Evolutionary conservation across 805 yeast species (phyloP).

Genomic region (Starmera quercuum): DNA sequence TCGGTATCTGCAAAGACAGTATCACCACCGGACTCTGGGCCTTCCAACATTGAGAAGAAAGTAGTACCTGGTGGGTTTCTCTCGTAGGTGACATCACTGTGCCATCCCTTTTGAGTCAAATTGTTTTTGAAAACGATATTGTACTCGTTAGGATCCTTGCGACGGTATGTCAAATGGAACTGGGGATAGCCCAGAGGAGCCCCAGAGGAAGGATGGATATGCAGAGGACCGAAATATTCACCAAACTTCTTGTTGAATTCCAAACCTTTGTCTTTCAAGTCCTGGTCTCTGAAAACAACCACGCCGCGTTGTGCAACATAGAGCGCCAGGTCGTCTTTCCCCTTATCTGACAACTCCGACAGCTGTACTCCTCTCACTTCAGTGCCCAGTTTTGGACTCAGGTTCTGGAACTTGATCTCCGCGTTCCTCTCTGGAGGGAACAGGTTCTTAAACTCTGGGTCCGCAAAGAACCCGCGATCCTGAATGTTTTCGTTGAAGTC

Average conservation of each 20-base stretch:
- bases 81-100: slow-evolving; percentile 70
- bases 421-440: slow-evolving; percentile 28
- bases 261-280: slow-evolving; percentile 49
- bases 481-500: slow-evolving; percentile 38
- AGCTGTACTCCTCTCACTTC: slow-evolving; percentile 56
- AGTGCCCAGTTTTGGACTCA: slow-evolving; percentile 67
- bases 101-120: slow-evolving; percentile 38
- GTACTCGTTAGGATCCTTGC: slow-evolving; percentile 28
- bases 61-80: slow-evolving; percentile 69
- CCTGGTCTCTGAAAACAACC: slow-evolving; percentile 59
- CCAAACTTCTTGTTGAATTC: slow-evolving; percentile 44
- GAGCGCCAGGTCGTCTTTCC: slow-evolving; percentile 63
- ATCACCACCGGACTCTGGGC: slow-evolving; percentile 66
- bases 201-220: slow-evolving; percentile 70
- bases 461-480: slow-evolving; percentile 67
- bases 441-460: slow-evolving; percentile 44
- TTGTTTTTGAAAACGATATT: slow-evolving; percentile 19
- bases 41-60: slow-evolving; percentile 54
- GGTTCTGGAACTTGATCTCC: slow-evolving; percentile 24
- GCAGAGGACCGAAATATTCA: slow-evolving; percentile 59
- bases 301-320: slow-evolving; percentile 66
- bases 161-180: slow-evolving; percentile 53
- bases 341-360: slow-evolving; percentile 41
- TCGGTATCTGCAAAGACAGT: slow-evolving; percentile 67
- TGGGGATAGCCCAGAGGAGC: slow-evolving; percentile 54